Conservation (phyloP, 148 eudicot species). For the Vaccinium myrtillus region DNA sequence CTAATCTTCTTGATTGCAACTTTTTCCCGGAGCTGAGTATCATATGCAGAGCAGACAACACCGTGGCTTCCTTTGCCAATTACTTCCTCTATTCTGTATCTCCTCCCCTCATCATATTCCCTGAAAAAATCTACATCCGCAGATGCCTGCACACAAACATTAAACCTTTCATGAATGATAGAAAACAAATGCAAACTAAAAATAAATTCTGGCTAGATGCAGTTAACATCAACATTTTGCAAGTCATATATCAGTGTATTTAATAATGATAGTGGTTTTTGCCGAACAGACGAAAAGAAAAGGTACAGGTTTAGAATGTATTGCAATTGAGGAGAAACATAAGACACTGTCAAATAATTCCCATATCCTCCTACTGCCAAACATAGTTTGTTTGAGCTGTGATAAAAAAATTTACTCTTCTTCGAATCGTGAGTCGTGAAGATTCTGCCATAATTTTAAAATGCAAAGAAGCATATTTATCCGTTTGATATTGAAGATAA, state of each 20-base stretch:
- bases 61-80: constrained; percentile 4
- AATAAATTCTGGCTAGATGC: neutral
- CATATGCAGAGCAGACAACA: neutral
- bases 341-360: no score
- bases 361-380: no score
- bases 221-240: neutral
- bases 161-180: neutral
- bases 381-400: no score
- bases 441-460: no score
- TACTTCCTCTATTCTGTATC: neutral
- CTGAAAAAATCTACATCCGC: constrained; percentile 2
- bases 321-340: no score
- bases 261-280: neutral
- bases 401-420: no score
- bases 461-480: no score
- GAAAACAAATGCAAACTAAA: neutral
- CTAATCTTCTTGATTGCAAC: constrained; percentile 5
- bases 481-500: no score
- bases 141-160: constrained; percentile 10
- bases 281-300: no score
- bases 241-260: neutral
- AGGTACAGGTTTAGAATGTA: no score
- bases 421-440: no score
- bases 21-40: neutral
- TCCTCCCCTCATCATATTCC: neutral